These are phyloP conservation scores for Teunomyces barrocoloradensis DNA, from an alignment of 805 yeast genomes.

Conservation along the genomic window DNA sequence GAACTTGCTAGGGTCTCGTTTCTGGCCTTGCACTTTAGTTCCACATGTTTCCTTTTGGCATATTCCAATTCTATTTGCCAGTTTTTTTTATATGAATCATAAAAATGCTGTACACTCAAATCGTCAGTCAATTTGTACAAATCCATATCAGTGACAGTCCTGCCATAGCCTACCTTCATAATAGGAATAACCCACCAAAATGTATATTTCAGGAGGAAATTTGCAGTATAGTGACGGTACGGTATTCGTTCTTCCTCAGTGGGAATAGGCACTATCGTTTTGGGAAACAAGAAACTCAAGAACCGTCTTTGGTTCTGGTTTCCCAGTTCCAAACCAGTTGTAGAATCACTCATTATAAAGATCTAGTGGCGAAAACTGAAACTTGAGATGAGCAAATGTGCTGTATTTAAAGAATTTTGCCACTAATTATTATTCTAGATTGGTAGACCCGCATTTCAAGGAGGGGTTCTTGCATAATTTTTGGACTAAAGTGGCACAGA, in stretches of 20 bases:
- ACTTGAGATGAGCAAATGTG: background rate
- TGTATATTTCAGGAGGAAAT: conserved; percentile 19
- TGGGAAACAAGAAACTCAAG: conserved; percentile 31
- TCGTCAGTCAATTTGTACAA: conserved; percentile 5
- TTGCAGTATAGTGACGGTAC: conserved; percentile 43
- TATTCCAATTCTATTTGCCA: background rate
- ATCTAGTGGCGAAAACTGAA: background rate
- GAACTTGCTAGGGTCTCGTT: conserved; percentile 10
- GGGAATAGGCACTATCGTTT: conserved; percentile 49
- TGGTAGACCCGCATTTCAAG: no score
- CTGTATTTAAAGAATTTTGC: background rate
- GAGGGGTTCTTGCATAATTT: no score
- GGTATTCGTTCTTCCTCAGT: conserved; percentile 45
- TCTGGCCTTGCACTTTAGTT: background rate
- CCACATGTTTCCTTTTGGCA: conserved; percentile 8
- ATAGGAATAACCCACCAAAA: conserved; percentile 14
- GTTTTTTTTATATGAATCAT: background rate
- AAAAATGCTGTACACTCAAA: conserved; percentile 4
- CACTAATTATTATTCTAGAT: background rate
- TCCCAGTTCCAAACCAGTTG: background rate
- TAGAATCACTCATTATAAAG: background rate
- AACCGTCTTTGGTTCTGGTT: conserved; percentile 29
- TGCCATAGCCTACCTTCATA: conserved; percentile 6
- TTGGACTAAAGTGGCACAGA: no score
- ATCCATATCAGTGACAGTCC: conserved; percentile 7